phyloP scores from a whole-genome alignment of 2,329 filamentous ascomycete species.

The Penicillium sp. region DNA sequence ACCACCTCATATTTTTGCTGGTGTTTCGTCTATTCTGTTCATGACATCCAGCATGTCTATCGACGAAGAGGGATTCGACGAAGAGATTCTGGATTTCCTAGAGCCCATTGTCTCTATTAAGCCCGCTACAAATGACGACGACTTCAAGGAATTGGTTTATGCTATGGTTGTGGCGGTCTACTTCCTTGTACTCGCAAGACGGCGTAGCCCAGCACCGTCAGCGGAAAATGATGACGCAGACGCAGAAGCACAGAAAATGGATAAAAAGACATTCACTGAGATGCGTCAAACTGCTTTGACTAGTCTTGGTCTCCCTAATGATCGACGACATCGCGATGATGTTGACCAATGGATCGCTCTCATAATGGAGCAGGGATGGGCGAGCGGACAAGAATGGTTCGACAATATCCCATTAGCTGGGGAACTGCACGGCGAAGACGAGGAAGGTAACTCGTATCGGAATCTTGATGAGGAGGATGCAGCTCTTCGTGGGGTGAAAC shows the following conservation, averaged over 20 bases:
- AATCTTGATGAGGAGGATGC: conserved; percentile 37
- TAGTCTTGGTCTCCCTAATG: conserved; percentile 43
- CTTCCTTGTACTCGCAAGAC: conserved; percentile 51
- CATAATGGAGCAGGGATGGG: conserved; percentile 55
- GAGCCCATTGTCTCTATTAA: conserved; percentile 45
- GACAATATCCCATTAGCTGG: conserved; percentile 55
- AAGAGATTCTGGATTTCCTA: conserved; percentile 39
- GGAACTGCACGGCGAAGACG: conserved; percentile 40
- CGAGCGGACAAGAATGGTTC: conserved; percentile 70
- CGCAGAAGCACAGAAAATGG: conserved; percentile 36
- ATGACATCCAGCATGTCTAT: conserved; percentile 47
- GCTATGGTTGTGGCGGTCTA: conserved; percentile 49
- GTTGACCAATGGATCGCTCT: conserved; percentile 66
- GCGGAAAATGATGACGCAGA: conserved; percentile 14
- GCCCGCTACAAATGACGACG: conserved; percentile 53
- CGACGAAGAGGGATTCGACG: conserved; percentile 53
- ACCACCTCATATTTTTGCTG: conserved; percentile 74
- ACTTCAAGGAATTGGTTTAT: conserved; percentile 44
- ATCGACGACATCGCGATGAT: conserved; percentile 50
- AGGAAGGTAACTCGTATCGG: conserved; percentile 39
- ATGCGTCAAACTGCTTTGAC: conserved; percentile 45
- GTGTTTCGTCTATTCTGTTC: conserved; percentile 65
- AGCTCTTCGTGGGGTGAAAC: conserved; percentile 23
- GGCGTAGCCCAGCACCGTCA: conserved; percentile 46
- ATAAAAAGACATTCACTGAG: conserved; percentile 47